Base-by-base conservation (phyloP, 2,329 filamentous ascomycete genomes). In the Teratosphaeria epicoccoides region DNA sequence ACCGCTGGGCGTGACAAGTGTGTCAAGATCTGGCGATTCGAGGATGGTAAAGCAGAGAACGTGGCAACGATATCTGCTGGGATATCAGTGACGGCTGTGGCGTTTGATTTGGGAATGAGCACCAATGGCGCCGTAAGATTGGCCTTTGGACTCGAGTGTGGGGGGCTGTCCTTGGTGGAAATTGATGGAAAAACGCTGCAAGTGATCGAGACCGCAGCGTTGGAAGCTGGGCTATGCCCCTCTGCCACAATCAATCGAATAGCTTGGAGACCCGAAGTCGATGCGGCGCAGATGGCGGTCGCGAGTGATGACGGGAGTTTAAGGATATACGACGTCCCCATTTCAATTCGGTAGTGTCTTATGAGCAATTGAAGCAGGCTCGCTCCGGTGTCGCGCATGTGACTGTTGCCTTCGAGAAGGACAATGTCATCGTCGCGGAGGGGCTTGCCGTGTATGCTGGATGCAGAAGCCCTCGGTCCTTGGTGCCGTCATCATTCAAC, bases 1-100 rank as follows among this genome's bases (percentile, higher is more conserved):
- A 98, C 93, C 0, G 91, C 90, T 1, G 88, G 90, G 2, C 78
- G 93, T 61, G 93, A 98, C 69, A 97, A 94, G 71, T 78, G 77
- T 24, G 83, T 95, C 48, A 82, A 79, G 58, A 65, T 83, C 29
- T 84, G 81, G 81, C 65, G 65, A 43, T 51, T 74, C 4, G 24
- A 37, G 0, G 62, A 52, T 3, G 56, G 51, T 3, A 53, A 54
- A 4, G 55, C 55, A 1, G 55, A 63, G 5, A 55, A 54, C 1
- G 55, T 61, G 4, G 25, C 46, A 9, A 63, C 53, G 2, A 58
- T 67, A 17, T 46, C 63, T 7, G 59, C 61, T 9, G 43, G 52
- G 2, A 53, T 55, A 1, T 47, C 66, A 0, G 63, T 65, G 11
- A 68, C 66, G 5, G 64, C 66, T 10, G 55, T 68, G 1, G 58